A percentile compares a stretch with the other conserved stretches of the same genome.
Conservation (phyloP, 345 rosid species). For the Citrus reticulata region DNA sequence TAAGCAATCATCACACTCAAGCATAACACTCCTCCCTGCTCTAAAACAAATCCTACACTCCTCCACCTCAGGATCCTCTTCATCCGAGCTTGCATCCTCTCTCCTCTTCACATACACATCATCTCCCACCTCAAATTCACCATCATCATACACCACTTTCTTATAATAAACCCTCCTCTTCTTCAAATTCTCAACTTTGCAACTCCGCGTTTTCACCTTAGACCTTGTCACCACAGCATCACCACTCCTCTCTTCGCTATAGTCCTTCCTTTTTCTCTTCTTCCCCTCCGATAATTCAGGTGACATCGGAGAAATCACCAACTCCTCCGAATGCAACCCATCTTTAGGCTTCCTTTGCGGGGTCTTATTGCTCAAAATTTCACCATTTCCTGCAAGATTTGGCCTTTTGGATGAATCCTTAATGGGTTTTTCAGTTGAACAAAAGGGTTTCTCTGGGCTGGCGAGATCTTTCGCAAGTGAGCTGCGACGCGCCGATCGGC, state of each 20-base stretch:
- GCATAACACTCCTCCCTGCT: slow-evolving; percentile 58
- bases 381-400: slow-evolving; percentile 1
- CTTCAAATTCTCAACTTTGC: slow-evolving; percentile 8
- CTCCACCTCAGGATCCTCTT: slow-evolving; percentile 66
- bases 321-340: slow-evolving; percentile 20
- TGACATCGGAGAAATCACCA: slow-evolving; percentile 43
- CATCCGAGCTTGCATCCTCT: slow-evolving; percentile 64
- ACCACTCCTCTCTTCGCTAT: slow-evolving; percentile 7
- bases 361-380: background rate
- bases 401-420: slow-evolving; percentile 6
- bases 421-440: background rate
- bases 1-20: slow-evolving; percentile 87
- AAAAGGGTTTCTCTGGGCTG: slow-evolving; percentile 2
- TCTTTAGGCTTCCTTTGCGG: slow-evolving; percentile 4
- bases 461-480: slow-evolving; percentile 24
- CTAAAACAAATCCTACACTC: slow-evolving; percentile 81
- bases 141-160: slow-evolving; percentile 68
- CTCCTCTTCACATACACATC: slow-evolving; percentile 85
- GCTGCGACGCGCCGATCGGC: slow-evolving; percentile 47
- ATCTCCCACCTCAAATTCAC: slow-evolving; percentile 70
- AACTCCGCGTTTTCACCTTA: background rate
- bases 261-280: slow-evolving; percentile 33
- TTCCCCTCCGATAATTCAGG: slow-evolving; percentile 49
- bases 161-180: slow-evolving; percentile 58
- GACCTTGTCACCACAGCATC: slow-evolving; percentile 11